Base-by-base conservation (phyloP, 495 filamentous ascomycete species). In the Talaromyces ruber region DNA sequence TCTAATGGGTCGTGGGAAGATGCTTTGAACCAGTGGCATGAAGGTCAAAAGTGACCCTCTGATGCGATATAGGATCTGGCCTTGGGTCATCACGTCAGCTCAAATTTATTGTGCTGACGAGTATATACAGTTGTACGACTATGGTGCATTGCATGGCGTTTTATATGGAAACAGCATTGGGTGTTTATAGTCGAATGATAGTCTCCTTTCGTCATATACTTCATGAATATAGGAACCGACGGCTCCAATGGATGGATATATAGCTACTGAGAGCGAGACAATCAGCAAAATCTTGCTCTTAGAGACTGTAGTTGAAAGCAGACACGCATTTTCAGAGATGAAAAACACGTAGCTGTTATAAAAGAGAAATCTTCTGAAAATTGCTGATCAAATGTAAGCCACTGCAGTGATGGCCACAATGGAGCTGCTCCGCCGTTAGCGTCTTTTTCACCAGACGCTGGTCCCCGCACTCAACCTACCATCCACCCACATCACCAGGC, bases 21-120 rank as follows among this genome's bases (percentile, higher is more conserved):
- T 57, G 87, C 84, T 12, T 71, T 90, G 32, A 78, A 88, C 68
- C 74, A 67, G 37, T 92, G 82, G 84, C 85, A 79, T 70, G 59
- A 60, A 8, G 25, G n/a, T 14, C 39, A 25, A 11, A 45, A 51
- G 16, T 52, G 28, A 51, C 16, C 0, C 7, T 52, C 7, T 30
- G n/a, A 18, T 51, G 45, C n/a, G 28, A 30, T 21, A 30, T 21
- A 29, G 30, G 8, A 32, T 18, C 39, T 3, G 55, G 11, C 21
- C 21, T 54, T 26, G 24, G 16, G 22, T 4, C 22, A 16, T 54
- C 22, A 54, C 24, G 6, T n/a, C 26, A 22, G 21, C 43, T 26
- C 24, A 18, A 28, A 39, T 22, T n/a, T 22, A 32, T 21, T 11
- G 7, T 11, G 29, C 25, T 32, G 43, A 30, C 22, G 18, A n/a